phyloP scores from a whole-genome alignment of 2,329 filamentous ascomycete genomes.

The Fonsecaea pugnacius region DNA sequence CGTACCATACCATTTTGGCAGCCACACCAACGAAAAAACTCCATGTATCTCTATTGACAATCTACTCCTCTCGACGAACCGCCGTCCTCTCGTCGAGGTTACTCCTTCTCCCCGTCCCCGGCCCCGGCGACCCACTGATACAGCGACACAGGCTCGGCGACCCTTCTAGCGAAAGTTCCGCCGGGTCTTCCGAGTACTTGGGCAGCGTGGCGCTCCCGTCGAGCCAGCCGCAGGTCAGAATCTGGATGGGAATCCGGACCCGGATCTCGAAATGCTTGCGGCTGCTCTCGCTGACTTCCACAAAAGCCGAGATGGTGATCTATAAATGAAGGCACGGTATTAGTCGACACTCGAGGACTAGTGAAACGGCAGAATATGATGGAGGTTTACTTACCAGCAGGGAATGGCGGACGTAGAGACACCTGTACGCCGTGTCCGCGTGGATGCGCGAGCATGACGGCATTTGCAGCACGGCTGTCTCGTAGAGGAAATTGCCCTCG shows the following conservation, averaged over 20 bases:
- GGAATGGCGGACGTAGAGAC: slow-evolving; percentile 16
- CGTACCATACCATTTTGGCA: not conserved
- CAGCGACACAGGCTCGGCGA: slow-evolving; percentile 11
- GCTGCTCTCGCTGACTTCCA: slow-evolving; percentile 12
- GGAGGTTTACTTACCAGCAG: slow-evolving; percentile 7
- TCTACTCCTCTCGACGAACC: not conserved
- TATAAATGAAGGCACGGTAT: not conserved
- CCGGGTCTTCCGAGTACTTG: slow-evolving; percentile 15
- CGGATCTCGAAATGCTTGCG: slow-evolving; percentile 18
- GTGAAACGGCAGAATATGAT: not conserved
- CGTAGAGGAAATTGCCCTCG: slow-evolving; percentile 1
- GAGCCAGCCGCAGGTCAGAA: slow-evolving; percentile 12
- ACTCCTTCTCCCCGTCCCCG: not conserved
- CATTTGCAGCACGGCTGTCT: slow-evolving; percentile 7
- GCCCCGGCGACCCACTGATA: not conserved
- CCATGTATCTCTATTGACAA: not conserved
- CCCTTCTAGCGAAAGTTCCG: slow-evolving; percentile 3
- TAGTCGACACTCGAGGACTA: not conserved
- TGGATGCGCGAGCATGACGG: slow-evolving; percentile 16
- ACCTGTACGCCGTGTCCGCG: slow-evolving; percentile 18
- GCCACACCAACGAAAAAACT: not conserved
- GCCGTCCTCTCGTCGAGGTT: not conserved
- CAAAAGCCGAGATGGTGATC: slow-evolving; percentile 13
- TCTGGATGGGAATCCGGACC: slow-evolving; percentile 12
- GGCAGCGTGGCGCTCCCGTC: slow-evolving; percentile 16